Evolutionary conservation across 2,329 filamentous ascomycete genomes (phyloP).

Genomic region (Westerdykella aurantiaca): DNA sequence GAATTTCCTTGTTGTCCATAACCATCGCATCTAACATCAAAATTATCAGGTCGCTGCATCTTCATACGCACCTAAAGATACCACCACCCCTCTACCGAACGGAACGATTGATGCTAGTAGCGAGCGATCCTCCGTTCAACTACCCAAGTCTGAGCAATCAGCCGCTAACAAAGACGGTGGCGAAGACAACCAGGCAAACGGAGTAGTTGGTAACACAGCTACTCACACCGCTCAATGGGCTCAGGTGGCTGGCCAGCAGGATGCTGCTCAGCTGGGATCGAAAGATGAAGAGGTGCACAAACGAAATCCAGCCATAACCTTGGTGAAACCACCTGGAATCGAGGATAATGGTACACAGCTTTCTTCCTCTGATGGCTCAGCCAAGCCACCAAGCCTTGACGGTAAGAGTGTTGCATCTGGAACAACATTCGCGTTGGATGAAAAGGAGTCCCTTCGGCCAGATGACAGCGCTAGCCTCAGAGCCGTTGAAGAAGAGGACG

Average conservation of each 20-base stretch:
- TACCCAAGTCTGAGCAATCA: constrained; percentile 12
- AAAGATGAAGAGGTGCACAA: constrained; percentile 26
- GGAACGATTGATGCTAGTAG: constrained; percentile 4
- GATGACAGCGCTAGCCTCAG: constrained; percentile 95
- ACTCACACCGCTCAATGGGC: constrained; percentile 21
- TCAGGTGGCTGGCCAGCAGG: constrained; percentile 16
- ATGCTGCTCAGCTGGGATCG: constrained; percentile 42
- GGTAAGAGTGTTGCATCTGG: constrained; percentile 92
- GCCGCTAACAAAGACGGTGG: constrained; percentile 8
- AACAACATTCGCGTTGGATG: constrained; percentile 91
- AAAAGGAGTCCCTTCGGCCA: constrained; percentile 89
- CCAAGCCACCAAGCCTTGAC: constrained; percentile 84
- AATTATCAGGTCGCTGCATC: constrained; percentile 38
- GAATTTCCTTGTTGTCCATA: background rate
- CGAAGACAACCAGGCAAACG: constrained; percentile 12
- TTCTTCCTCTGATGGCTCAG: constrained; percentile 55
- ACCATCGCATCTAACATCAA: constrained; percentile 6
- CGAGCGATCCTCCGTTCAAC: constrained; percentile 22
- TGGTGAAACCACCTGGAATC: constrained; percentile 28
- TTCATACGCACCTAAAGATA: constrained; percentile 28
- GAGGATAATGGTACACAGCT: constrained; percentile 45
- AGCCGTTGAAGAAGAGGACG: constrained; percentile 83
- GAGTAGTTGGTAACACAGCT: constrained; percentile 18
- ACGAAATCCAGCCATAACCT: constrained; percentile 20
- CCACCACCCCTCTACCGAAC: constrained; percentile 17